Conservation (phyloP, 805 yeast species). For the Saccharomycopsis oosterbeekiorum region DNA sequence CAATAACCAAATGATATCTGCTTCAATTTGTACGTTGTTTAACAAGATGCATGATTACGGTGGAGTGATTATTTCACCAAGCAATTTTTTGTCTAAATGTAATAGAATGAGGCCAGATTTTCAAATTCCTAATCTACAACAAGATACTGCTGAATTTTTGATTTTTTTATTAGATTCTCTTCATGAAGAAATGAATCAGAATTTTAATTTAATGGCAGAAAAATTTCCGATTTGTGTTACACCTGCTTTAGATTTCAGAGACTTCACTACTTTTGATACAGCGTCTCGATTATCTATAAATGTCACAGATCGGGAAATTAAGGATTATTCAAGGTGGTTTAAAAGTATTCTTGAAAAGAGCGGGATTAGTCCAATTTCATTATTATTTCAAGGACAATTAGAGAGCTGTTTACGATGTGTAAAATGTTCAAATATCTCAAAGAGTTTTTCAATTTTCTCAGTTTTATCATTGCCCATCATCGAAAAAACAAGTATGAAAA, state of each 20-base stretch:
- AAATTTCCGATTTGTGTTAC: constrained; percentile 26
- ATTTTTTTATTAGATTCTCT: constrained; percentile 55
- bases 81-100: constrained; percentile 46
- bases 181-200: constrained; percentile 50
- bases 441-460: constrained; percentile 52
- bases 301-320: constrained; percentile 31
- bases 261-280: constrained; percentile 26
- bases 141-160: constrained; percentile 72
- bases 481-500: constrained; percentile 24
- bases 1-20: constrained; percentile 28
- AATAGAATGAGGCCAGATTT: constrained; percentile 53
- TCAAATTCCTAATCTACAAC: constrained; percentile 64
- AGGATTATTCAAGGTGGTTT: constrained; percentile 49
- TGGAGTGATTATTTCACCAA: constrained; percentile 54
- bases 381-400: constrained; percentile 62
- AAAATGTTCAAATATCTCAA: constrained; percentile 51
- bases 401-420: constrained; percentile 56
- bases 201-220: constrained; percentile 29
- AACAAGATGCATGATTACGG: constrained; percentile 50
- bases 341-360: constrained; percentile 38
- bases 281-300: constrained; percentile 24
- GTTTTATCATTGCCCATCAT: constrained; percentile 59
- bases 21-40: constrained; percentile 45
- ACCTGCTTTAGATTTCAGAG: constrained; percentile 18
- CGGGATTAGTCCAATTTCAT: constrained; percentile 59